Evolutionary conservation across 2,329 filamentous ascomycete genomes (phyloP), one percentile per base, ranked within the genome.

Genomic region (Xylaria sp.): DNA sequence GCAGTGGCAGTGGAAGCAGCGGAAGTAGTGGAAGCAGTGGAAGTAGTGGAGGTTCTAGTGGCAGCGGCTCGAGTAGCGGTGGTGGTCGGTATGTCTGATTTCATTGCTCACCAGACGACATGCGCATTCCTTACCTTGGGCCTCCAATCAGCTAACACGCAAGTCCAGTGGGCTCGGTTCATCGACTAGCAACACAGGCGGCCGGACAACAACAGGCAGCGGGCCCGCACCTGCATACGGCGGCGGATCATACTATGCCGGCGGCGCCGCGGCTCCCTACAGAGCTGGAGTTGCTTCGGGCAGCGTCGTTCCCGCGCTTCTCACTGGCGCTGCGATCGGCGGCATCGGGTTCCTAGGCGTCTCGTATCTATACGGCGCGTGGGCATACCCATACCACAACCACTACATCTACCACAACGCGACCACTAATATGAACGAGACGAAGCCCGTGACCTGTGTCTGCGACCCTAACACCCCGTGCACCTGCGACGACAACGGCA

Each of bases 201-300:
- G 87, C 55, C 75, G 78, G 9, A 89, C 89, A 3, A 82, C 79
- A 4, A 79, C 82, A 6, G 90, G 90, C 65, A 86, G 84, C 58
- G 90, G 90, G 17, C 79, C 85, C 0, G 73, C 80, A 17, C 88
- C 87, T 3, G 67, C 74, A 0, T 93, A 85, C 73, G 90, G 88
- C 50, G 87, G 88, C 42, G 89, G 90, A 7, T 73, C 76, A 58
- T 92, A 85, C 77, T 94, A 93, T 74, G 85, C 86, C 42, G 90
- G 90, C 55, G 92, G 92, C 55, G 85, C 88, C 0, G 67, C 80
- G 2, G 75, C 76, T 0, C 90, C 92, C 1, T 95, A 92, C 78
- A 67, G n/a, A 11, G 13, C 25, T 44, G 0, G 66, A 63, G 77
- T 82, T 3, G 83, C 2, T 3, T 4, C 15, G 7, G 53, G 85